phyloP scores from a whole-genome alignment of 2,329 filamentous ascomycete species.

The Pyrenochaeta sp. region DNA sequence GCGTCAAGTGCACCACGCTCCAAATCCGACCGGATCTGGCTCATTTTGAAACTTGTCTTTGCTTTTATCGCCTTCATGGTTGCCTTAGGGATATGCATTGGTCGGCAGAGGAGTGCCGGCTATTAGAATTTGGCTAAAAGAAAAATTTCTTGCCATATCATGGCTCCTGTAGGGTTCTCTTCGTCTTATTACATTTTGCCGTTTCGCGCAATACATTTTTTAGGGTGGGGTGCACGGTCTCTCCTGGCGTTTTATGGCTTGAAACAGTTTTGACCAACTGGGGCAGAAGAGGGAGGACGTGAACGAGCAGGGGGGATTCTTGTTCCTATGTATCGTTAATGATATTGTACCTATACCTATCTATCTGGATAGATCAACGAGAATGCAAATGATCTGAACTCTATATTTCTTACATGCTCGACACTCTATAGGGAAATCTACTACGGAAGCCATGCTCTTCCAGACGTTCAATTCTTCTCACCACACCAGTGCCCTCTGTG shows the following conservation, averaged over 20 bases:
- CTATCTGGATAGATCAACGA: constrained; percentile 8
- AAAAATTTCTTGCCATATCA: constrained; percentile 3
- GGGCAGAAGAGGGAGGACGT: neutral
- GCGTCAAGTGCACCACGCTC: constrained; percentile 39
- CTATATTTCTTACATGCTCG: too few species aligned
- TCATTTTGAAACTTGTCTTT: constrained; percentile 28
- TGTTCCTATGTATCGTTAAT: constrained; percentile 8
- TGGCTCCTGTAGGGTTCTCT: neutral
- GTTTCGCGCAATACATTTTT: neutral
- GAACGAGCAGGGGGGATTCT: neutral
- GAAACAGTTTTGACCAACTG: neutral
- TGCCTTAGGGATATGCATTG: constrained; percentile 24
- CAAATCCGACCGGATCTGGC: constrained; percentile 30
- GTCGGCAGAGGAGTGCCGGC: constrained; percentile 6
- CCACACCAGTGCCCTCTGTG: too few species aligned
- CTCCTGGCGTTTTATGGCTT: neutral
- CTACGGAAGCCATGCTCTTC: too few species aligned
- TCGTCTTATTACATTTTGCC: neutral
- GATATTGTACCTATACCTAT: constrained; percentile 8
- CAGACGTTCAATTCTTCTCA: too few species aligned
- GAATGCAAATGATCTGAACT: neutral
- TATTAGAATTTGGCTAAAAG: constrained; percentile 5
- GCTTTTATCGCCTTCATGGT: constrained; percentile 25
- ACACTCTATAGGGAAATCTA: too few species aligned
- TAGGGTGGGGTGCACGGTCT: neutral